Evolutionary conservation across 768 basidiomycete genomes (phyloP), one percentile per base, ranked within the genome.

Genomic region (Lentinula aciculospora): DNA sequence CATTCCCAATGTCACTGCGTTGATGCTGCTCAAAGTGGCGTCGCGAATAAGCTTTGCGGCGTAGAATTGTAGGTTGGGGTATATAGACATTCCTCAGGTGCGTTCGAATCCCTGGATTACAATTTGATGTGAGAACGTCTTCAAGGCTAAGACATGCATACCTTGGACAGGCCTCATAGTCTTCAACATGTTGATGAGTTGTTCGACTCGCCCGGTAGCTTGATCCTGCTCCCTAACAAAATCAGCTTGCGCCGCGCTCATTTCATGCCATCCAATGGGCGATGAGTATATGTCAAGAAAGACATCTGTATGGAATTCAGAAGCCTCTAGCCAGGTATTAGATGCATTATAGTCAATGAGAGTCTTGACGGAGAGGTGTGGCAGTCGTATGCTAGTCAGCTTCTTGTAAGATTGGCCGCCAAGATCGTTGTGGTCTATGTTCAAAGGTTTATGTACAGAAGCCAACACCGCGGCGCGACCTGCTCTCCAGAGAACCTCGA

Each of bases 181-280:
- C 25, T 56, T 42, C 40, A 56, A 44, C 40, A 42, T 32, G 17
- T 67, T 63, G 27, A 88, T 81, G 60, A 93, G 70, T 58, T 71
- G 72, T 60, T 74, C 71, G 12, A 82, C 83, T 62, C 94, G 79
- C 25, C 79, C 79, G 2, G 92, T 94, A 23, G 76, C 66, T 25
- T 65, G 67, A 67, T 97, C 95, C 68, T 97, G 90, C 51, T 75
- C 75, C 15, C 73, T 71, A 25, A 97, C 68, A 65, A 92, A 97
- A 12, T 76, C 72, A 12, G 77, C 70, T 68, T 97, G 95, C 3
- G 68, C 67, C 32, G 68, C 65, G 3, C 81, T 81, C 39, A 70
- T 67, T 32, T 74, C 70, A 58, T 69, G 72, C 81, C 84, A 87
- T 0, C 81, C 84, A 21, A 65, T 59, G 10, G 87, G 84, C 8